These are phyloP conservation scores for Yamadazyma mexicana DNA, from an alignment of 1,139 yeast genomes.

Conservation along the genomic window DNA sequence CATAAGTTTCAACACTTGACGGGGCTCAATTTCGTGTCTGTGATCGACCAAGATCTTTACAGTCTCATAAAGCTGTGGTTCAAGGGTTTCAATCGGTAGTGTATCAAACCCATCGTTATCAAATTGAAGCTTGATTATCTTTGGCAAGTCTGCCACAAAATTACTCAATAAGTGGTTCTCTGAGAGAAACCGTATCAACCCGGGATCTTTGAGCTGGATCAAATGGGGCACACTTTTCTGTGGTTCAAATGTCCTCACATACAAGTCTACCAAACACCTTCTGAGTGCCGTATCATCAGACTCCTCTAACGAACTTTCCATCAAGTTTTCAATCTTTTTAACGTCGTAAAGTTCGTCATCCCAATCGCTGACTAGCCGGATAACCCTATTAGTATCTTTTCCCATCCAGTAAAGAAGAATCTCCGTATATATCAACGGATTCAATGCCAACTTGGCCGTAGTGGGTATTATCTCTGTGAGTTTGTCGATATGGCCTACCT, in stretches of 20 bases:
- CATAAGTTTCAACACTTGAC: constrained; percentile 49
- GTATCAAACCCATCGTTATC: constrained; percentile 26
- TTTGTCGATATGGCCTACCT: constrained; percentile 44
- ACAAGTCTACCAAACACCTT: constrained; percentile 54
- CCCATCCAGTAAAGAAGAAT: constrained; percentile 54
- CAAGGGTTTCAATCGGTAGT: constrained; percentile 45
- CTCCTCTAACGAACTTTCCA: constrained; percentile 45
- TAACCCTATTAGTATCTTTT: constrained; percentile 31
- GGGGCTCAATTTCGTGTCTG: constrained; percentile 63
- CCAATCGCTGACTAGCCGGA: constrained; percentile 56
- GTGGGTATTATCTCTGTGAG: constrained; percentile 58
- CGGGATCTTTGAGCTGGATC: constrained; percentile 51
- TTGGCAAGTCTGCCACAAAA: constrained; percentile 51
- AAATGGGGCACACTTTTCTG: constrained; percentile 64
- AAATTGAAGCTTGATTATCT: constrained; percentile 50
- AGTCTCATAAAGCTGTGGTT: constrained; percentile 40
- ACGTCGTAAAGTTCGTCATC: constrained; percentile 54
- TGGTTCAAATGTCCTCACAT: constrained; percentile 58
- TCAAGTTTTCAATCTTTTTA: constrained; percentile 38
- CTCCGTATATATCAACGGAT: constrained; percentile 46
- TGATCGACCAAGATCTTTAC: constrained; percentile 61
- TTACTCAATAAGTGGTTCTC: constrained; percentile 60
- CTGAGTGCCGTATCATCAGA: constrained; percentile 32
- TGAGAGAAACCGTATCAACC: constrained; percentile 58
- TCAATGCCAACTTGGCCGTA: constrained; percentile 35